These are phyloP conservation scores for Fragaria ananassa DNA, from an alignment of 306 rosid species.

Conservation along the genomic window DNA sequence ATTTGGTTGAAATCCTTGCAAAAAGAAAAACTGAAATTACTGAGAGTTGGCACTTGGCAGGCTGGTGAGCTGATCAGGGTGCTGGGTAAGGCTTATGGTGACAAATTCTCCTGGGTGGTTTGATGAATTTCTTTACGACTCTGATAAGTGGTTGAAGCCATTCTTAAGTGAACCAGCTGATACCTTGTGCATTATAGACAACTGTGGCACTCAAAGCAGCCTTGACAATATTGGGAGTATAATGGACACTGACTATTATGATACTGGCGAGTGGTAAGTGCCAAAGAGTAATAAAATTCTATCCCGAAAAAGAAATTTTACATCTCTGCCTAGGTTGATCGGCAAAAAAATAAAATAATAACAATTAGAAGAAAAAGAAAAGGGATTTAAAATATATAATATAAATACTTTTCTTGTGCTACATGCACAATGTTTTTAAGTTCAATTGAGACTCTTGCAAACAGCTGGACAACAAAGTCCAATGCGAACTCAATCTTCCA, in stretches of 20 bases:
- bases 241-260: background rate
- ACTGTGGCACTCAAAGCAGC: background rate
- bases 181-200: background rate
- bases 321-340: conserved; percentile 1
- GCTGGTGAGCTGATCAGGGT: background rate
- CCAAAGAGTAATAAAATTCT: background rate
- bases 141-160: background rate
- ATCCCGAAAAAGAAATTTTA: background rate
- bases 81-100: background rate
- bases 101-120: background rate
- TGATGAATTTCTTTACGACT: background rate
- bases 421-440: too few relatives aligned
- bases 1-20: background rate
- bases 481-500: too few relatives aligned
- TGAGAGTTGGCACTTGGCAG: background rate
- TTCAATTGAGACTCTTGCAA: too few relatives aligned
- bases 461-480: too few relatives aligned
- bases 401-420: too few relatives aligned
- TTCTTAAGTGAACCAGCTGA: background rate
- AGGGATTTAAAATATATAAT: too few relatives aligned
- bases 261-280: too few relatives aligned
- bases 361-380: too few relatives aligned
- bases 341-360: too few relatives aligned
- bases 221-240: background rate
- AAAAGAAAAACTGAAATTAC: background rate